Evolutionary conservation across 768 basidiomycete genomes (phyloP).

Genomic region (Paxillus ammoniavirescens): DNA sequence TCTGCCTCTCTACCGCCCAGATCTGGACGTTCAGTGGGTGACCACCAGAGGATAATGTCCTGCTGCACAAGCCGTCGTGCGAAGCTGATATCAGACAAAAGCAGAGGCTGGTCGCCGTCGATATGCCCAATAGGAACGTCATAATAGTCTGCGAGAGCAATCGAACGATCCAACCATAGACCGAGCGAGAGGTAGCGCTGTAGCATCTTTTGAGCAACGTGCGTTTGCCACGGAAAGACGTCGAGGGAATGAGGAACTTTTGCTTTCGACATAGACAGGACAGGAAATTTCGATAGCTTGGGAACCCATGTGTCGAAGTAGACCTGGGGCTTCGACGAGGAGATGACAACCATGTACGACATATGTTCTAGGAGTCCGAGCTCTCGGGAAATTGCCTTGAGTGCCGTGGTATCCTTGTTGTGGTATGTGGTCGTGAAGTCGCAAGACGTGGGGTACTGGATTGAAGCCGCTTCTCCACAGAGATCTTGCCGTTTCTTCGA

Average conservation of each 20-base stretch:
- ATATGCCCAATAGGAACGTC: constrained; percentile 93
- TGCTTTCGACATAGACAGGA: constrained; percentile 84
- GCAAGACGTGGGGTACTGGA: constrained; percentile 62
- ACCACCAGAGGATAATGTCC: constrained; percentile 97
- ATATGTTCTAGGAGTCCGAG: constrained; percentile 72
- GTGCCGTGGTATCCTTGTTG: constrained; percentile 69
- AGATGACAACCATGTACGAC: constrained; percentile 75
- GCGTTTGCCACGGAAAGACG: constrained; percentile 85
- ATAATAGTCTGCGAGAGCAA: constrained; percentile 84
- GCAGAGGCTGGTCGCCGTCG: constrained; percentile 85
- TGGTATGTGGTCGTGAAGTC: constrained; percentile 76
- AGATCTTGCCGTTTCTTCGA: constrained; percentile 47
- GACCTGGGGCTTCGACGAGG: constrained; percentile 77
- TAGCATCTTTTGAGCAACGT: constrained; percentile 82
- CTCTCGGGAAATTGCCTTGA: constrained; percentile 87
- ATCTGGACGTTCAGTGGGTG: constrained; percentile 83
- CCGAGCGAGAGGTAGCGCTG: constrained; percentile 78
- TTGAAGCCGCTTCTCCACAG: constrained; percentile 42
- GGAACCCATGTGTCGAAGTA: constrained; percentile 78
- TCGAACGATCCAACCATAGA: constrained; percentile 73
- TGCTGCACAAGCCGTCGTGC: constrained; percentile 84
- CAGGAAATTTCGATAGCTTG: constrained; percentile 80
- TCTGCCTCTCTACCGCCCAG: constrained; percentile 93
- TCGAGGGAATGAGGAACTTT: constrained; percentile 72
- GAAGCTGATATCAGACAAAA: constrained; percentile 87